Evolutionary conservation across 306 rosid species (phyloP), one percentile per base, ranked within the genome.

Genomic region (Cicer bijugum): DNA sequence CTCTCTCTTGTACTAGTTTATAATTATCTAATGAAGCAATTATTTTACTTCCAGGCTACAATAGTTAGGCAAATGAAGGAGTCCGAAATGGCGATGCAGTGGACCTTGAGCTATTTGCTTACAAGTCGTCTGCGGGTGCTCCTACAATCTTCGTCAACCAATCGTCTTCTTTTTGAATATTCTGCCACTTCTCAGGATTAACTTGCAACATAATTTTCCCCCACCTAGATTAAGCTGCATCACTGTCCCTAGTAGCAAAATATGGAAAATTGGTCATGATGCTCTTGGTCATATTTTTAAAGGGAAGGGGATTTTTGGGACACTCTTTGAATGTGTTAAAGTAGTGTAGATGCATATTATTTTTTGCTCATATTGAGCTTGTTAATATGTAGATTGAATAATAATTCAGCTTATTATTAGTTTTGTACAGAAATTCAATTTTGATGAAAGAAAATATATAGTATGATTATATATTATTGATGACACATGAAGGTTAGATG

Each of bases 1-100:
- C 44, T 11, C 39, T 55, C 4, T 59, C 23, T 19, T 71, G 55
- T 55, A 11, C 28, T 20, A 23, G 23, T 42, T 52, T 45, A 67
- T 51, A 2, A 35, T 56, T 4, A 61, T 77, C 78, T 73, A 62
- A 3, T 28, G 35, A 84, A 62, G 51, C 37, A 16, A 57, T 16
- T 19, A 9, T 56, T 16, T 50, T 66, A 66, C 44, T 76, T 65
- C 42, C 66, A 90, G 98, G 98, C 96, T 69, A 77, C 97, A 40
- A 83, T 93, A 2, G 90, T 89, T 45, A 78, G 98, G 85, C 98
- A 90, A 82, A 93, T 90, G 98, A 93, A 89, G 87, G 98, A 93
- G 58, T 89, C 93, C 1, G 97, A 90, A 83, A 93, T 93, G 98
- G 98, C 91, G 23, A 84, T 86, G 97, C 97, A 84, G 67, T 90